These are phyloP conservation scores for Cyclotella cryptica DNA, from an alignment of 108 stramenopile species.

Conservation along the genomic window DNA sequence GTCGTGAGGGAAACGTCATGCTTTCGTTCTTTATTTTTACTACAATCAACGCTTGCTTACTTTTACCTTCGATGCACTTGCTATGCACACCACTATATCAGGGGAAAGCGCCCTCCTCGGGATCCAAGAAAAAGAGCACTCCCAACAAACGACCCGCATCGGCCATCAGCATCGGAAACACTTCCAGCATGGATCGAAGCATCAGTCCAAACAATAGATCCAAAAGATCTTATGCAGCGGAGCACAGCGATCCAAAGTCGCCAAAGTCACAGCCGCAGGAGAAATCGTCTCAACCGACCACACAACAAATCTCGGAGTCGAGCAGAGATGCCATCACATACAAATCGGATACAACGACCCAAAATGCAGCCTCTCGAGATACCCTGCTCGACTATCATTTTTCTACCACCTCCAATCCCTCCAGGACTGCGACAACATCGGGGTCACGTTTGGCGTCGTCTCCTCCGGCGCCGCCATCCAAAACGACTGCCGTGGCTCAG, in stretches of 20 bases:
- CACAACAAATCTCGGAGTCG: neutral
- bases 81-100: neutral
- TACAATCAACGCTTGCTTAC: neutral
- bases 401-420: neutral
- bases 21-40: too few relatives aligned
- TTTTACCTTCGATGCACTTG: neutral
- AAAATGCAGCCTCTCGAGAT: slow-evolving; percentile 7
- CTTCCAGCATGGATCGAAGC: neutral
- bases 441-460: neutral
- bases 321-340: neutral
- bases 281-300: neutral
- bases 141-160: slow-evolving; percentile 46
- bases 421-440: neutral
- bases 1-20: too few relatives aligned
- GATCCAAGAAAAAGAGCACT: slow-evolving; percentile 47
- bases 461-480: neutral
- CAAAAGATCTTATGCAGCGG: neutral
- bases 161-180: slow-evolving; percentile 23
- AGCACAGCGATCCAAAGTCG: neutral
- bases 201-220: neutral
- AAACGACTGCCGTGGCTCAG: neutral
- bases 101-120: neutral
- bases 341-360: neutral
- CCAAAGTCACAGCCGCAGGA: neutral
- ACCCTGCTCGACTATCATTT: slow-evolving; percentile 11